phyloP scores from a whole-genome alignment of 306 rosid species.

The Lupinus albus region DNA sequence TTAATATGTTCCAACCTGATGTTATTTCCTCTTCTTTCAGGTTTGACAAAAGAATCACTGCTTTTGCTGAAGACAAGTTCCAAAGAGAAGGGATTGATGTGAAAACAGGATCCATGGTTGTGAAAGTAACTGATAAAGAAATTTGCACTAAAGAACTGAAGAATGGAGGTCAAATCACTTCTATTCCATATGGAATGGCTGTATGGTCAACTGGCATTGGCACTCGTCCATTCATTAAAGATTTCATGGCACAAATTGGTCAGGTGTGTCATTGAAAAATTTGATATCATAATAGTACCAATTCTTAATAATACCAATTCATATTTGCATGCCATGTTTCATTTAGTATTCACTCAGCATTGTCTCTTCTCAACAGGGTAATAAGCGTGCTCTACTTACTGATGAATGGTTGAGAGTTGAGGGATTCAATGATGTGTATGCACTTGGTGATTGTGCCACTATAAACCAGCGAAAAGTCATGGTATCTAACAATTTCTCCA shows the following conservation, averaged over 20 bases:
- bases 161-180: slow-evolving; percentile 64
- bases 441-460: slow-evolving; percentile 96
- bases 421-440: slow-evolving; percentile 78
- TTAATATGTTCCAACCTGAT: slow-evolving; percentile 5
- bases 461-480: slow-evolving; percentile 97
- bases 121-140: slow-evolving; percentile 81
- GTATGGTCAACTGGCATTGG: slow-evolving; percentile 99
- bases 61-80: slow-evolving; percentile 90
- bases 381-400: slow-evolving; percentile 89
- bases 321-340: slow-evolving; percentile 23
- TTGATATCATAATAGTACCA: background rate
- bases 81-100: slow-evolving; percentile 80
- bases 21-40: slow-evolving; percentile 47
- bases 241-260: slow-evolving; percentile 85
- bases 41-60: slow-evolving; percentile 96
- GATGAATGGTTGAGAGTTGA: slow-evolving; percentile 99
- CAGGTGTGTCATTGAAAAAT: slow-evolving; percentile 63
- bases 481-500: slow-evolving; percentile 50
- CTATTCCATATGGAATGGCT: slow-evolving; percentile 89
- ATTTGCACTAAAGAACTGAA: slow-evolving; percentile 80
- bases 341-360: background rate
- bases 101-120: slow-evolving; percentile 95
- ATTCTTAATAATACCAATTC: slow-evolving; percentile 7
- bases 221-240: slow-evolving; percentile 81
- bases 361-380: slow-evolving; percentile 57